Evolutionary conservation across 768 basidiomycete genomes (phyloP).

Genomic region (Cubamyces sp.): DNA sequence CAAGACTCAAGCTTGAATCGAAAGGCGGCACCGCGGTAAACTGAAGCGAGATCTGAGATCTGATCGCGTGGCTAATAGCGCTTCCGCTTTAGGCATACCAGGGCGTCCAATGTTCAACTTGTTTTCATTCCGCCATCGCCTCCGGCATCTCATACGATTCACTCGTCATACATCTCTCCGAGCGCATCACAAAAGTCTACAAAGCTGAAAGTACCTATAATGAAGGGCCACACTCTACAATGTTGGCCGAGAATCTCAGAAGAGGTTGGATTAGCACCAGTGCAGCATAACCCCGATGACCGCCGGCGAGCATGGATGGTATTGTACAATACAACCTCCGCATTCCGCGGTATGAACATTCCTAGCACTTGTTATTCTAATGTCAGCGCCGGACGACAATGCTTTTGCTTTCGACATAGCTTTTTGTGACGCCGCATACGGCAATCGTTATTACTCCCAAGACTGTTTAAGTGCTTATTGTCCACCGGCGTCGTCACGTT

Average conservation of each 20-base stretch:
- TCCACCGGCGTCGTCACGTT: slow-evolving; percentile 1
- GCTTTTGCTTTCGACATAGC: not conserved
- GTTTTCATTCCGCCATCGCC: too few species aligned
- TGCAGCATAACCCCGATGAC: too few species aligned
- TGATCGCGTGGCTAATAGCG: not conserved
- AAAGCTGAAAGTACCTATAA: too few species aligned
- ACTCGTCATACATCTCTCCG: too few species aligned
- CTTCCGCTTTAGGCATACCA: not conserved
- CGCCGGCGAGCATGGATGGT: not conserved
- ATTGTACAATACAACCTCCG: too few species aligned
- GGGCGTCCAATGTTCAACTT: not conserved
- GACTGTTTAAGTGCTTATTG: slow-evolving; percentile 2
- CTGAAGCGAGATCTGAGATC: not conserved
- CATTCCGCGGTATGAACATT: too few species aligned
- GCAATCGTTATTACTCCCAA: not conserved
- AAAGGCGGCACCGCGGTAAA: too few species aligned
- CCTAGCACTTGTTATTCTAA: not conserved
- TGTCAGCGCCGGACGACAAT: not conserved
- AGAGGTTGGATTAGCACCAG: too few species aligned
- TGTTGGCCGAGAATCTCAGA: too few species aligned
- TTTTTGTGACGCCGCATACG: not conserved
- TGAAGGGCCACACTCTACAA: too few species aligned
- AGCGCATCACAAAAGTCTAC: too few species aligned
- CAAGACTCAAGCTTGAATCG: not conserved
- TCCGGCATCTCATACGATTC: too few species aligned